Conservation (phyloP, 192 early-diverging fungal genomes). For the Umbelopsis sp. region DNA sequence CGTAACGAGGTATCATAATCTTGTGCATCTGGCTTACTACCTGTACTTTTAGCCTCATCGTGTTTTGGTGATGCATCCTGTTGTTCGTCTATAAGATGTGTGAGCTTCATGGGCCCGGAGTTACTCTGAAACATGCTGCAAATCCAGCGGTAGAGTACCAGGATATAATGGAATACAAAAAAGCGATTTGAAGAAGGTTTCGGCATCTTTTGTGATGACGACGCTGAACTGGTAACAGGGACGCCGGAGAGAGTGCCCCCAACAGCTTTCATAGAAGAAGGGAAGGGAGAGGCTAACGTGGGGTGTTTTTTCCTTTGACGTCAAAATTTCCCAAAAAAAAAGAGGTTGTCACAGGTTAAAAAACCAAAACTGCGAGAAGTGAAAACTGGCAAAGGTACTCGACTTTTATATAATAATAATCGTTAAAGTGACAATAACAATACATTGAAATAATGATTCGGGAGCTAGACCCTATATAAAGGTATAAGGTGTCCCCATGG, state of each 20-base stretch:
- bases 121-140: constrained; percentile 14
- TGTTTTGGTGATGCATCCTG: not conserved
- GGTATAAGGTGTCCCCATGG: not conserved
- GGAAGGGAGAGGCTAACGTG: constrained; percentile 1
- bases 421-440: no score
- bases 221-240: not conserved
- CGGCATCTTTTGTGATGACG: constrained; percentile 17
- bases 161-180: constrained; percentile 13
- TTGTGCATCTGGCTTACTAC: not conserved
- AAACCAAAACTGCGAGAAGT: not conserved
- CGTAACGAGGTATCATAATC: not conserved
- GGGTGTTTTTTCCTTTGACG: not conserved
- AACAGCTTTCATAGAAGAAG: constrained; percentile 18
- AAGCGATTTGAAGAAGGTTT: constrained; percentile 14
- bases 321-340: constrained; percentile 8
- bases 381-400: no score
- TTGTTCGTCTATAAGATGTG: constrained; percentile 12
- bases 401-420: no score
- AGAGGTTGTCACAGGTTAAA: constrained; percentile 8
- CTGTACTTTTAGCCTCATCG: not conserved
- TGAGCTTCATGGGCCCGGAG: constrained; percentile 10
- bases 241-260: constrained; percentile 14
- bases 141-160: constrained; percentile 18
- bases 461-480: not conserved
- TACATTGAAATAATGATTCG: no score